phyloP scores from a whole-genome alignment of 2,329 filamentous ascomycete genomes.

The Teratosphaeria gauchensis region DNA sequence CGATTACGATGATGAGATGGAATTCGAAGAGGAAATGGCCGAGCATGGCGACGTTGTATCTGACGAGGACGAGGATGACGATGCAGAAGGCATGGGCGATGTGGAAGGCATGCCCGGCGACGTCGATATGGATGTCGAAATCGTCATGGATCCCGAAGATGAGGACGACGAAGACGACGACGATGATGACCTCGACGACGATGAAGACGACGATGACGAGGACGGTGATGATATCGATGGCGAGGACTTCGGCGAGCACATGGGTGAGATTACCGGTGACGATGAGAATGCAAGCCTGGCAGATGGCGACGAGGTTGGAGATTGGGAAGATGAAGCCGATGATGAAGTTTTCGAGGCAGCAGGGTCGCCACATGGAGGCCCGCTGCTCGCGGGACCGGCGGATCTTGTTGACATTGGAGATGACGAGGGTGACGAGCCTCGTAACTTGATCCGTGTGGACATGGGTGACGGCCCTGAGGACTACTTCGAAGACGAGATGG shows the following conservation, averaged over 20 bases:
- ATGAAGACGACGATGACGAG: slow-evolving; percentile 48
- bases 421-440: slow-evolving; percentile 28
- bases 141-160: slow-evolving; percentile 72
- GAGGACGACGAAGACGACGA: slow-evolving; percentile 51
- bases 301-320: slow-evolving; percentile 38
- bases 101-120: slow-evolving; percentile 56
- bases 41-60: slow-evolving; percentile 83
- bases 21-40: slow-evolving; percentile 75
- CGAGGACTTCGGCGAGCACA: slow-evolving; percentile 51
- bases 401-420: slow-evolving; percentile 28
- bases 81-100: slow-evolving; percentile 69
- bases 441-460: slow-evolving; percentile 25
- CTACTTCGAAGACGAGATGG: slow-evolving; percentile 49
- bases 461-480: slow-evolving; percentile 38
- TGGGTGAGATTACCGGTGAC: slow-evolving; percentile 39
- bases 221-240: slow-evolving; percentile 47
- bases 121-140: slow-evolving; percentile 63
- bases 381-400: slow-evolving; percentile 26
- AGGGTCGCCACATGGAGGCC: slow-evolving; percentile 15
- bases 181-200: slow-evolving; percentile 53
- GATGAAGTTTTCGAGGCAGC: slow-evolving; percentile 20
- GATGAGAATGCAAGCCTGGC: slow-evolving; percentile 37
- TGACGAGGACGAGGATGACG: slow-evolving; percentile 74
- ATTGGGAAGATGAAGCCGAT: slow-evolving; percentile 32
- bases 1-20: slow-evolving; percentile 81